A percentile compares a stretch with the other conserved stretches of the same genome.
phyloP scores from a whole-genome alignment of 371 early-diverging fungal species.

The Mortierella sp. region DNA sequence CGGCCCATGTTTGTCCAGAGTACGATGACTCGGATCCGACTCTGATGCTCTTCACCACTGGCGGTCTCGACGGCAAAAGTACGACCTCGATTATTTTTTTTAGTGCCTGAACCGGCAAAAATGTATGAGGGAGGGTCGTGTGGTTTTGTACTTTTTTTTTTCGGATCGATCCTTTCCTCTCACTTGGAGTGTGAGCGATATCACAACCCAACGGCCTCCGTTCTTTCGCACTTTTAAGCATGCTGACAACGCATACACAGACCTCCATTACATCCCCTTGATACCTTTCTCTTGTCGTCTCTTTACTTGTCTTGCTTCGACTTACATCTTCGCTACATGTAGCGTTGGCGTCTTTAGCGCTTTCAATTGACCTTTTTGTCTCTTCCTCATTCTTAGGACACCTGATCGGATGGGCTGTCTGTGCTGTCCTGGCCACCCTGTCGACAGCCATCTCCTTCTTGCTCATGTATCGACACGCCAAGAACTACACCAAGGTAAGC shows the following conservation, averaged over 20 bases:
- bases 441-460: constrained; percentile 61
- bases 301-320: background rate
- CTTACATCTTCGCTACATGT: background rate
- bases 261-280: background rate
- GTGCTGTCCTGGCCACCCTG: constrained; percentile 60
- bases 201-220: background rate
- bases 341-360: background rate
- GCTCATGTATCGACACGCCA: constrained; percentile 63
- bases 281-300: background rate
- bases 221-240: background rate
- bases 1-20: constrained; percentile 10
- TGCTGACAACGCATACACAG: background rate
- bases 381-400: constrained; percentile 34
- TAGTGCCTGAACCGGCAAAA: background rate
- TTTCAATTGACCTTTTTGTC: background rate
- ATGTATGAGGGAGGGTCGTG: background rate
- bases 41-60: background rate
- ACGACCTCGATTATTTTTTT: background rate
- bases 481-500: constrained; percentile 60
- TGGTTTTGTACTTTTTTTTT: background rate
- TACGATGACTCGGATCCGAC: constrained; percentile 13
- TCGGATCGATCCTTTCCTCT: background rate
- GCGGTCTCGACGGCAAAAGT: constrained; percentile 13
- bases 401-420: constrained; percentile 65
- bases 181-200: background rate